Conservation (phyloP, 2,329 filamentous ascomycete genomes). For the Sporothrix curviconia region DNA sequence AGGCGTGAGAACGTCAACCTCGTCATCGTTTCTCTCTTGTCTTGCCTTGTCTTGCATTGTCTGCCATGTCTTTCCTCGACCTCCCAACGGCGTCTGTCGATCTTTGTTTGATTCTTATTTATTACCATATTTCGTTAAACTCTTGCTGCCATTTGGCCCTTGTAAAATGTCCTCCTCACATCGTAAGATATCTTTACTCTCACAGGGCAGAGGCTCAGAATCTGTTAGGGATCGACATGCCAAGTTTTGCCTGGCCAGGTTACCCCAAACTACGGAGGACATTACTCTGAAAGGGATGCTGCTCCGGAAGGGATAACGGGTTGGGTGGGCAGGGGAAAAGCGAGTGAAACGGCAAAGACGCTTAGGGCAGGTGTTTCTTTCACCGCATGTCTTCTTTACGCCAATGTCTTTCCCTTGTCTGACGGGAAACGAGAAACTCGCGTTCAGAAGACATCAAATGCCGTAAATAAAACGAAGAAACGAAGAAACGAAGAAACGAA, state of each 20-base stretch:
- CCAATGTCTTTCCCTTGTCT: not conserved
- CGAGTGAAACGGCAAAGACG: no score
- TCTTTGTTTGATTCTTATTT: no score
- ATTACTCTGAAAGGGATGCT: not conserved
- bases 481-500: no score
- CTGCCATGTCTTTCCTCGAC: not conserved
- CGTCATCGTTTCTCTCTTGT: not conserved
- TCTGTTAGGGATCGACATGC: not conserved
- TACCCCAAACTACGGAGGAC: no score
- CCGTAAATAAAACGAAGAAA: not conserved
- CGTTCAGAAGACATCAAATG: no score
- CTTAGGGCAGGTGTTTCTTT: not conserved
- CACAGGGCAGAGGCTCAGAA: no score
- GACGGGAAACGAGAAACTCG: no score
- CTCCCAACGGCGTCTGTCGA: no score
- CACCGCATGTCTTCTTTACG: not conserved
- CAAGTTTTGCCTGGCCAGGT: not conserved
- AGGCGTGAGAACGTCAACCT: no score
- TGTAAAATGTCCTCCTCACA: no score
- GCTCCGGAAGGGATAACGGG: slow-evolving; percentile 2
- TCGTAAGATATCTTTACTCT: no score
- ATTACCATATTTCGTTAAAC: not conserved
- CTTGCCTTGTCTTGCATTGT: not conserved
- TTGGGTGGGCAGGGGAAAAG: not conserved
- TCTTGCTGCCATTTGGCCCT: no score